Conservation (phyloP, 768 basidiomycete species). For the Podaxis sp. region DNA sequence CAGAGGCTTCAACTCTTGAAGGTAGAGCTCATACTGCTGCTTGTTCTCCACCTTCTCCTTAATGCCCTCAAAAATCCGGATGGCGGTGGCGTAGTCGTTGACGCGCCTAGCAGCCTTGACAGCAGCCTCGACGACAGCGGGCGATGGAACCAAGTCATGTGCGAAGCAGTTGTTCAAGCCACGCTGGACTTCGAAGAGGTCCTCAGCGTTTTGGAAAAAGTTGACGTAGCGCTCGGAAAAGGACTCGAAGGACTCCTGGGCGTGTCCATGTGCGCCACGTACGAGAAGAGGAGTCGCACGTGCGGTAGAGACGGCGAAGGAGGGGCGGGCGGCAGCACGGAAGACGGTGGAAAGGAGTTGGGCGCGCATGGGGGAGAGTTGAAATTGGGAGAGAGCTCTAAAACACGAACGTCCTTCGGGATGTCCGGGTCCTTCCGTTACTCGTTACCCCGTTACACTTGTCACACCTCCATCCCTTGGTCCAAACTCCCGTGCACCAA, state of each 20-base stretch:
- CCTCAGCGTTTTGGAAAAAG: slow-evolving; percentile 92
- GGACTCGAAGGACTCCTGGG: slow-evolving; percentile 89
- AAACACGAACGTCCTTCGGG: slow-evolving; percentile 29
- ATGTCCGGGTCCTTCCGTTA: slow-evolving; percentile 28
- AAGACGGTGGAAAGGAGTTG: slow-evolving; percentile 62
- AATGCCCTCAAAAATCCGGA: slow-evolving; percentile 93
- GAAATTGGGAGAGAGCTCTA: slow-evolving; percentile 17
- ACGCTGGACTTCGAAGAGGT: slow-evolving; percentile 98
- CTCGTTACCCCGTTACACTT: slow-evolving; percentile 11
- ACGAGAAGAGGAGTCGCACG: slow-evolving; percentile 42
- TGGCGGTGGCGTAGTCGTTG: slow-evolving; percentile 96
- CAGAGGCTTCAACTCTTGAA: slow-evolving; percentile 85
- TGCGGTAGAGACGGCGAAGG: slow-evolving; percentile 34
- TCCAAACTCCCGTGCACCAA: background rate
- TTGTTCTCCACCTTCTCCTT: slow-evolving; percentile 98
- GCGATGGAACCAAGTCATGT: slow-evolving; percentile 91
- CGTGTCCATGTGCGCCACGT: slow-evolving; percentile 59
- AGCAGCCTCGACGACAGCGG: slow-evolving; percentile 83
- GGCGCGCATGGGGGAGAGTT: slow-evolving; percentile 46
- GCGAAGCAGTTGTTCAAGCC: slow-evolving; percentile 99
- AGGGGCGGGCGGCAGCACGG: slow-evolving; percentile 57
- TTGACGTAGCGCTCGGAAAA: slow-evolving; percentile 92
- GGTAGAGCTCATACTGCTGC: slow-evolving; percentile 89
- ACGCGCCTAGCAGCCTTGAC: slow-evolving; percentile 86
- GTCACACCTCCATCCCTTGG: background rate